Evolutionary conservation across 2,329 filamentous ascomycete genomes (phyloP), one percentile per base, ranked within the genome.

Genomic region (Arachnomyces sp.): DNA sequence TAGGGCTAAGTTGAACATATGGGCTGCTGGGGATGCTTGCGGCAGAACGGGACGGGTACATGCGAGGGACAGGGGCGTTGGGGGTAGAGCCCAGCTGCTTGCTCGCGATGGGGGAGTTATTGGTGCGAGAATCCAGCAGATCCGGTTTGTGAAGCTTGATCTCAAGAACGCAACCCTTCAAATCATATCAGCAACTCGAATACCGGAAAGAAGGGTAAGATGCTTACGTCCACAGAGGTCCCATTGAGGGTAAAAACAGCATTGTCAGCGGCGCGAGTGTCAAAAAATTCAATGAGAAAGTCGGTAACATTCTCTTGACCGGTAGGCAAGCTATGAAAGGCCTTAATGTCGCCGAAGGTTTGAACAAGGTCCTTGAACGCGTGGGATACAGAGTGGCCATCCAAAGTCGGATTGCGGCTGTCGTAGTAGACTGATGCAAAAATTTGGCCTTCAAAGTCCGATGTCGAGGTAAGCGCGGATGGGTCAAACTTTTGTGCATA

Each of bases 401-500:
- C 54, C 20, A 60, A 46, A 9, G 36, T 45, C 1, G 48, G 48
- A 31, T 56, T 50, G n/a, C 50, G 42, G 14, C 54, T 53, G 30
- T 58, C 54, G 43, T 59, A 63, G 39, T 66, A 65, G 16, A 73
- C 70, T n/a, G 66, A 68, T 8, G 79, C 55, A 41, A 68, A 61
- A 30, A 79, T 55, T 51, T 79, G 73, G 13, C 74, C 77, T 58
- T 80, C 76, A 45, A 74, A 69, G 35, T 68, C 59, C 13, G 70
- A 66, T 15, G 50, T 48, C 31, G 45, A 41, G 15, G 49, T 34
- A n/a, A 53, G 36, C 28, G 49, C 47, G 37, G 53, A 51, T 5
- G 53, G 45, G 11, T 59, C 57, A 20, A 51, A 47, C 35, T 60
- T 58, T 46, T 66, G 58, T 8, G 61, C 57, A 54, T 71, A 72